phyloP scores from a whole-genome alignment of 2,329 filamentous ascomycete species.

The Claviceps spartinae region DNA sequence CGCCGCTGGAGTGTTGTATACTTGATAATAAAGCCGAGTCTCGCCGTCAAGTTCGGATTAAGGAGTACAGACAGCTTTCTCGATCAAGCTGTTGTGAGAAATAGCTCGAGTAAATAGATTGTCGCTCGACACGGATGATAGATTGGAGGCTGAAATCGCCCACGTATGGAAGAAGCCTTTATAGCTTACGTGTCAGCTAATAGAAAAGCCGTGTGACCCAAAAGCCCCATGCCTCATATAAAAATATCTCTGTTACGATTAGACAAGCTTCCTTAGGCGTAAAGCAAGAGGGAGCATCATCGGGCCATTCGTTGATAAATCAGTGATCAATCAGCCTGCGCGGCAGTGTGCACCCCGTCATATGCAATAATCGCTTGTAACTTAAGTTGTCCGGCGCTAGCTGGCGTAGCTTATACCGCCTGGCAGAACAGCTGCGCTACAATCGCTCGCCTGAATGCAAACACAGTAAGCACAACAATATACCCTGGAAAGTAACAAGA shows the following conservation, averaged over 20 bases:
- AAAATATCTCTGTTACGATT: not conserved
- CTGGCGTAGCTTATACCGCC: constrained; percentile 18
- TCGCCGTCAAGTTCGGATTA: not conserved
- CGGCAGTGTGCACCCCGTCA: not conserved
- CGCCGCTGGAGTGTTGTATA: not conserved
- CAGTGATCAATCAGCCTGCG: not conserved
- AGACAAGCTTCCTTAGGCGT: not conserved
- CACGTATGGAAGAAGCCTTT: too few species aligned
- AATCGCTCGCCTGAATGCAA: not conserved
- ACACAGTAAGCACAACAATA: not conserved
- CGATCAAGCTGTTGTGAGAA: not conserved
- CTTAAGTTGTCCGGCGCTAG: not conserved
- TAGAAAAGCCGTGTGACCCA: not conserved
- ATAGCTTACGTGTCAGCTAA: not conserved
- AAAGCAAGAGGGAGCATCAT: not conserved
- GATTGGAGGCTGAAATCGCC: not conserved
- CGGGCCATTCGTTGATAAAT: not conserved
- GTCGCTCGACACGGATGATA: not conserved
- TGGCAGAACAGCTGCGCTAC: constrained; percentile 19
- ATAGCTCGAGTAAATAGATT: not conserved
- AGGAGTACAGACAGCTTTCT: not conserved
- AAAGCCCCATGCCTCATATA: not conserved
- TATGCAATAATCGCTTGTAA: constrained; percentile 6
- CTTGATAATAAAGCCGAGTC: not conserved
- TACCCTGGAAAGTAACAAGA: not conserved